phyloP scores from a whole-genome alignment of 139 green algal genomes.

The Micromonas pusilla region DNA sequence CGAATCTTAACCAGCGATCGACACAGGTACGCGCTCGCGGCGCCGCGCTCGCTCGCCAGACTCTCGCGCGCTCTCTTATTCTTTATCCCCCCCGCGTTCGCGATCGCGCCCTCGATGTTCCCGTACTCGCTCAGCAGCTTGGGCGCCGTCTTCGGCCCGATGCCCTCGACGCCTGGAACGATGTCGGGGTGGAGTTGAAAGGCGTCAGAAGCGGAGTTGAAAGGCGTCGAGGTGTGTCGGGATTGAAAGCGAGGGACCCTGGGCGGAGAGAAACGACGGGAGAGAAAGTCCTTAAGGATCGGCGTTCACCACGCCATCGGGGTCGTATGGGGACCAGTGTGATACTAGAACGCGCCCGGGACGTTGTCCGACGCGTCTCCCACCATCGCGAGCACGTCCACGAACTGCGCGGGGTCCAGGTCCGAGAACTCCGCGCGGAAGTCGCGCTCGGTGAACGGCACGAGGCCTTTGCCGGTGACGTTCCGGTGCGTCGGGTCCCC shows the following conservation, averaged over 20 bases:
- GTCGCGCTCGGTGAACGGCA: conserved; percentile 10
- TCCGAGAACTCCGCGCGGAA: not conserved
- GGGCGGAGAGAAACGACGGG: too few species aligned
- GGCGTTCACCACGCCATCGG: too few species aligned
- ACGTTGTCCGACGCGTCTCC: conserved; percentile 19
- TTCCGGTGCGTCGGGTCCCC: not conserved
- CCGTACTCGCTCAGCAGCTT: conserved; percentile 1
- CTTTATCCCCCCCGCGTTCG: not conserved
- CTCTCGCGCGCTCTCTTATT: not conserved
- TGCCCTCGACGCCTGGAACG: conserved; percentile 19
- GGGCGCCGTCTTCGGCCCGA: conserved; percentile 21
- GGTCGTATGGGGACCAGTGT: too few species aligned
- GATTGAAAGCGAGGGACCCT: too few species aligned
- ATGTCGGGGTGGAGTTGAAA: too few species aligned
- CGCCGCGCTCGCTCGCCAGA: not conserved
- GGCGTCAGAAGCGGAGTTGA: too few species aligned
- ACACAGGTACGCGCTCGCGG: not conserved
- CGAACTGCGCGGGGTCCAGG: conserved; percentile 13
- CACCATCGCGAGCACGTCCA: conserved; percentile 21
- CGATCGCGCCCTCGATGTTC: not conserved
- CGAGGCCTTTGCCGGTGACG: not conserved
- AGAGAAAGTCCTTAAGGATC: too few species aligned
- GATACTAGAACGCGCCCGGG: too few species aligned
- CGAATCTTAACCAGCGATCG: conserved; percentile 8
- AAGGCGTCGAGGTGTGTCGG: too few species aligned